phyloP scores from a whole-genome alignment of 768 basidiomycete species.

The Phlebiopsis flavidoalba region DNA sequence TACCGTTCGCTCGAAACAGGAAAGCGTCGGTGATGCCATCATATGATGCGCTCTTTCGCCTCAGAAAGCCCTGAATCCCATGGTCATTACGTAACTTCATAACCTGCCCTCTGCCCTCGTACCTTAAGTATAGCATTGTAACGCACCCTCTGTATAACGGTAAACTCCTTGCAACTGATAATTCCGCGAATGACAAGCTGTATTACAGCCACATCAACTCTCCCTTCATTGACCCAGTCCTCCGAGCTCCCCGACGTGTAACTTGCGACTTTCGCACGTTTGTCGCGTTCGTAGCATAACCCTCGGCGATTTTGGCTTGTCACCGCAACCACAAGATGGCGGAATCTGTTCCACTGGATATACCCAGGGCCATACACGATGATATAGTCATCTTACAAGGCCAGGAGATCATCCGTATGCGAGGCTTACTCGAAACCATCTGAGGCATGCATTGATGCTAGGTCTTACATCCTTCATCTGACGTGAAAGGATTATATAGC shows the following conservation, averaged over 20 bases:
- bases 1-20: not conserved
- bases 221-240: no score
- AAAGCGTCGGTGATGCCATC: not conserved
- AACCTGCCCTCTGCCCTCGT: no score
- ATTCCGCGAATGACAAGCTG: no score
- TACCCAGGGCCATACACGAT: not conserved
- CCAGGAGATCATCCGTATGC: conserved; percentile 2
- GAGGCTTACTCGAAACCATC: not conserved
- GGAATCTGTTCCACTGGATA: not conserved
- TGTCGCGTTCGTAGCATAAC: not conserved
- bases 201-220: no score
- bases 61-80: no score
- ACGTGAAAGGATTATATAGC: not conserved
- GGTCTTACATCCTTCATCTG: not conserved
- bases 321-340: not conserved
- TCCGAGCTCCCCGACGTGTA: not conserved
- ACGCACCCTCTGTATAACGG: no score
- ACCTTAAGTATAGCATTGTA: no score
- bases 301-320: no score
- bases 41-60: not conserved
- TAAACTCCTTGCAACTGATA: no score
- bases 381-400: not conserved
- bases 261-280: not conserved
- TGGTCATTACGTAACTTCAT: no score
- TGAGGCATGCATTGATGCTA: not conserved